Evolutionary conservation across 2,329 filamentous ascomycete species (phyloP).

Genomic region (Coniochaeta pulveracea): DNA sequence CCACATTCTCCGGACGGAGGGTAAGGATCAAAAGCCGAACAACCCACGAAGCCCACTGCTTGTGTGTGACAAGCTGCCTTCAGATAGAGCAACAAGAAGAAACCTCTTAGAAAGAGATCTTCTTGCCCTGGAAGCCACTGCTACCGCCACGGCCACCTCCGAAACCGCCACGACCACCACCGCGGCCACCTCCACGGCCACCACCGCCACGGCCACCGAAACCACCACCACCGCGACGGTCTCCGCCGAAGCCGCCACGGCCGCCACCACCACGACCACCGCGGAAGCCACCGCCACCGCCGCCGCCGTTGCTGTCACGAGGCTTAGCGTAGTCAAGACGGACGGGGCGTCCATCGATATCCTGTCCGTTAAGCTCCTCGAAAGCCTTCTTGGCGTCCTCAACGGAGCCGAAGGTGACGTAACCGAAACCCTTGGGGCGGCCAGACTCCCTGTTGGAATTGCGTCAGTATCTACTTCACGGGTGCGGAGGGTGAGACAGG

Average conservation of each 20-base stretch:
- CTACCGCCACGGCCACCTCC: conserved; percentile 29
- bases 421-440: conserved; percentile 84
- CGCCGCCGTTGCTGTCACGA: conserved; percentile 38
- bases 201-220: conserved; percentile 33
- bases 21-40: conserved; percentile 36
- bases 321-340: conserved; percentile 73
- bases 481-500: not conserved
- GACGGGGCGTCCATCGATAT: conserved; percentile 61
- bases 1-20: conserved; percentile 29
- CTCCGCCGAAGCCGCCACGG: conserved; percentile 29
- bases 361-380: conserved; percentile 45
- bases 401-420: conserved; percentile 70
- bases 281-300: conserved; percentile 34
- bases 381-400: conserved; percentile 75
- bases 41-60: conserved; percentile 43
- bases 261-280: conserved; percentile 39
- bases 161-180: conserved; percentile 24
- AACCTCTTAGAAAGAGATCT: conserved; percentile 44
- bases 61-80: conserved; percentile 34
- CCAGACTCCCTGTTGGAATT: conserved; percentile 55
- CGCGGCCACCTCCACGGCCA: conserved; percentile 29
- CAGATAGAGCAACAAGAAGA: conserved; percentile 25
- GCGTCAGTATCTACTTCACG: conserved; percentile 16
- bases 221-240: conserved; percentile 27
- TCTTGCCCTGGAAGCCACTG: conserved; percentile 65